Evolutionary conservation across 2,329 filamentous ascomycete genomes (phyloP).

Genomic region (Neonectria faginata): DNA sequence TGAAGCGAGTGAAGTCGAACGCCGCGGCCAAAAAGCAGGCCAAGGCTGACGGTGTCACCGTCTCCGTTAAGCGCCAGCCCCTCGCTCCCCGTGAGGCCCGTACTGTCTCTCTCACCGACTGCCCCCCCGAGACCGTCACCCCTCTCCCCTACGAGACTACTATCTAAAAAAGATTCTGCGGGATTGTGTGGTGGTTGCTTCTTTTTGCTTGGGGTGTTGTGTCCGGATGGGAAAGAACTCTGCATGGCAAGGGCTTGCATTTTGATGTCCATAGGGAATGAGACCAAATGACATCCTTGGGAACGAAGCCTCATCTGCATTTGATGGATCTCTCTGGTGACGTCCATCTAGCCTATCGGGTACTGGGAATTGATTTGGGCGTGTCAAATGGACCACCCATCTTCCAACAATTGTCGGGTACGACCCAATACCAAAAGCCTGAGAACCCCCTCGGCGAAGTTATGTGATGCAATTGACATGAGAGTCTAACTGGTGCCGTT

Average conservation of each 20-base stretch:
- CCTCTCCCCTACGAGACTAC: slow-evolving; percentile 98
- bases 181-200: slow-evolving; percentile 50
- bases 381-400: slow-evolving; percentile 22
- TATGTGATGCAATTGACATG: not conserved
- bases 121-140: slow-evolving; percentile 89
- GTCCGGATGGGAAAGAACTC: slow-evolving; percentile 58
- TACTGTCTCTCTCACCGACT: slow-evolving; percentile 83
- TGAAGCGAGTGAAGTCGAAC: slow-evolving; percentile 96
- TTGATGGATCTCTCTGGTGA: slow-evolving; percentile 42
- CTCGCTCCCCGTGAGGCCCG: slow-evolving; percentile 81
- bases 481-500: not conserved
- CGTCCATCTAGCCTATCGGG: slow-evolving; percentile 25
- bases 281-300: slow-evolving; percentile 53
- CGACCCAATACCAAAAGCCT: slow-evolving; percentile 22
- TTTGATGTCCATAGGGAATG: slow-evolving; percentile 56
- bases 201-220: slow-evolving; percentile 58
- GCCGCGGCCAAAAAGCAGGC: slow-evolving; percentile 92
- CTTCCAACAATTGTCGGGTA: slow-evolving; percentile 15
- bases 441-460: not conserved
- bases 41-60: slow-evolving; percentile 86
- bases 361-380: slow-evolving; percentile 15
- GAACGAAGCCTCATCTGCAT: slow-evolving; percentile 38
- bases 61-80: slow-evolving; percentile 94
- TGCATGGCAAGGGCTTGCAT: slow-evolving; percentile 58
- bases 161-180: slow-evolving; percentile 74